Evolutionary conservation across 2,329 filamentous ascomycete genomes (phyloP).

Genomic region (Grosmannia penicillata): DNA sequence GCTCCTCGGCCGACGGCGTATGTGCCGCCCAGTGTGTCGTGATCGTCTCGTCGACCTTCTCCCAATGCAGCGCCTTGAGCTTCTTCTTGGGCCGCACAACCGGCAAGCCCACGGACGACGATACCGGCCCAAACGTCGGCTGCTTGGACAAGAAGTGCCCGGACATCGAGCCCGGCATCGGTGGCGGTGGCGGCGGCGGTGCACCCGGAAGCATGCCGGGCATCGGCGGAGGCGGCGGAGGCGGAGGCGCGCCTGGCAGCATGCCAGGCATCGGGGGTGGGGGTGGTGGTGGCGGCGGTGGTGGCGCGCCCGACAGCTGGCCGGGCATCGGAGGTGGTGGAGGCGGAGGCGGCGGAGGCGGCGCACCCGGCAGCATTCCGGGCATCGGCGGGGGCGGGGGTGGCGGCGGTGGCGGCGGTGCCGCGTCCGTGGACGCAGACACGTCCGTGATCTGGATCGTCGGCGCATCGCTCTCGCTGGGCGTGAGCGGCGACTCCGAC

Average conservation of each 20-base stretch:
- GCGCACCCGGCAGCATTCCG: conserved; percentile 13
- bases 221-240: conserved; percentile 22
- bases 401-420: conserved; percentile 16
- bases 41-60: conserved; percentile 87
- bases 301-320: conserved; percentile 13
- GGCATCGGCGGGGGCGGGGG: conserved; percentile 24
- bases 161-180: conserved; percentile 49
- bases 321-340: conserved; percentile 23
- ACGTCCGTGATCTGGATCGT: conserved; percentile 38
- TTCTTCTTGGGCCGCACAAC: conserved; percentile 94
- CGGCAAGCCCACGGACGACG: conserved; percentile 52
- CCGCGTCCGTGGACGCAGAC: background rate
- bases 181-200: conserved; percentile 22
- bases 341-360: conserved; percentile 17
- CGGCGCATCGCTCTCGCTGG: conserved; percentile 42
- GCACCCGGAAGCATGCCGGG: conserved; percentile 18
- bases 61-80: conserved; percentile 98
- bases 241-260: conserved; percentile 17
- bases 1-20: conserved; percentile 69
- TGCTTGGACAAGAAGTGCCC: conserved; percentile 63
- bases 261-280: conserved; percentile 28
- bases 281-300: conserved; percentile 12
- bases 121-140: conserved; percentile 31
- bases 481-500: conserved; percentile 52
- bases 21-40: conserved; percentile 88